Evolutionary conservation across 345 rosid species (phyloP).

Genomic region (Brassica carinata): DNA sequence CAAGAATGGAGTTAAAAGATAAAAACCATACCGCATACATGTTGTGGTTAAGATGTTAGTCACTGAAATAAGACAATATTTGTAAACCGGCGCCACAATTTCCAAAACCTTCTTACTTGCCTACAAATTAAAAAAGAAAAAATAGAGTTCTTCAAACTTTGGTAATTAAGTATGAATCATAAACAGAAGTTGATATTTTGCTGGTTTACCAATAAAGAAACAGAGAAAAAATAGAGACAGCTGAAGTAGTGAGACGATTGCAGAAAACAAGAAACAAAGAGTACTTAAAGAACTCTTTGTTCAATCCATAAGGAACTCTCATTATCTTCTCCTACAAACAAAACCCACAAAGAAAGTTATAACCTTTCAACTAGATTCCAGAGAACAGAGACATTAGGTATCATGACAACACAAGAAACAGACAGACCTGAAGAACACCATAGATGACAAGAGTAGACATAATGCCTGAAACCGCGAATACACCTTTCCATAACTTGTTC

Average conservation of each 20-base stretch:
- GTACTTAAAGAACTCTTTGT: slow-evolving; percentile 61
- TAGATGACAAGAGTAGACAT: slow-evolving; percentile 93
- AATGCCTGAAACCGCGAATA: slow-evolving; percentile 80
- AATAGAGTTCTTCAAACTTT: background rate
- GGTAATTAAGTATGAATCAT: background rate
- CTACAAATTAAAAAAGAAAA: slow-evolving; percentile 38
- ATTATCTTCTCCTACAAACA: slow-evolving; percentile 77
- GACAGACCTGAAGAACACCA: slow-evolving; percentile 77
- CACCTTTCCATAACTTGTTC: slow-evolving; percentile 68
- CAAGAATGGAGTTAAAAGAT: background rate
- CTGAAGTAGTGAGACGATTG: slow-evolving; percentile 82
- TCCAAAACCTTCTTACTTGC: slow-evolving; percentile 77
- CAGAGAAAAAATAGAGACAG: slow-evolving; percentile 92
- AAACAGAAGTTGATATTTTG: slow-evolving; percentile 17
- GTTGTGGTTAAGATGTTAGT: slow-evolving; percentile 88
- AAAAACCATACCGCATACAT: slow-evolving; percentile 75
- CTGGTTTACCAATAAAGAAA: slow-evolving; percentile 55
- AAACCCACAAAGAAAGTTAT: background rate
- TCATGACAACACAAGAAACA: background rate
- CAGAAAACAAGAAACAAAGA: slow-evolving; percentile 69
- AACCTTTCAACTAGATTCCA: background rate
- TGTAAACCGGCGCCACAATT: slow-evolving; percentile 91
- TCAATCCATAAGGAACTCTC: slow-evolving; percentile 90
- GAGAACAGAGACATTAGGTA: background rate
- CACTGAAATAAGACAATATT: slow-evolving; percentile 73